Base-by-base conservation (phyloP, 306 rosid species). In the Gleditsia sinensis region DNA sequence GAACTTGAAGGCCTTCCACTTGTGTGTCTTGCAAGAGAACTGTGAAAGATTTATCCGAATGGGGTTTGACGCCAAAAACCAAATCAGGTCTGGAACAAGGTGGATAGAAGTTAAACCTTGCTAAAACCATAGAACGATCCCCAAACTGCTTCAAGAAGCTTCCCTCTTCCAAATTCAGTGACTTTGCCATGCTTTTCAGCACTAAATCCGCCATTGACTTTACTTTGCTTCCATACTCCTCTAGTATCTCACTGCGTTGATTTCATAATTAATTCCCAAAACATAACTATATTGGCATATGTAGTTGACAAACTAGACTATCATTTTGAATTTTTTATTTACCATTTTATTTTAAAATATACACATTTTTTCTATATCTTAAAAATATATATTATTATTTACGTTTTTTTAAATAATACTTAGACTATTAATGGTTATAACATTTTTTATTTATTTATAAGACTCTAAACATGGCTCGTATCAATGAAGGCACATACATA, bases 1-100 rank as follows among this genome's bases (percentile, higher is more conserved):
- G 42, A 66, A 90, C 25, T 85, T 83, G 92, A 75, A 87, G 90
- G 54, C 96, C 92, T 87, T 85, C 90, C 8, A 83, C 87, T 71
- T 83, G 75, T 19, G 11, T 59, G 76, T 85, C 96, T 83, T 87
- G 92, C 72, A 90, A 75, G n/a, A 90, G 74, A 28, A 76, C 73
- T 25, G 92, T 87, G 40, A 87, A 87, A 50, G 96, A 85, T 78
- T 84, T 77, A 40, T 87, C 92, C 9, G 96, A 80, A 60, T 85
- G 96, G 66, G 92, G 85, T 65, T 90, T 90, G 51, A 85, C 79
- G 2, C 90, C 96, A 37, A 87, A 89, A 80, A 90, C 92, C 83
- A 75, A 30, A 75, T 85, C 85, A 25, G 96, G 86, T 69, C 88
- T 85, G 0, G 85, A 78, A 72, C 96, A 87, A 7, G 50, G 74